A percentile compares a stretch with the other conserved stretches of the same genome.
phyloP scores from a whole-genome alignment of 352 stramenopile species.

The Globisporangium viniferum region DNA sequence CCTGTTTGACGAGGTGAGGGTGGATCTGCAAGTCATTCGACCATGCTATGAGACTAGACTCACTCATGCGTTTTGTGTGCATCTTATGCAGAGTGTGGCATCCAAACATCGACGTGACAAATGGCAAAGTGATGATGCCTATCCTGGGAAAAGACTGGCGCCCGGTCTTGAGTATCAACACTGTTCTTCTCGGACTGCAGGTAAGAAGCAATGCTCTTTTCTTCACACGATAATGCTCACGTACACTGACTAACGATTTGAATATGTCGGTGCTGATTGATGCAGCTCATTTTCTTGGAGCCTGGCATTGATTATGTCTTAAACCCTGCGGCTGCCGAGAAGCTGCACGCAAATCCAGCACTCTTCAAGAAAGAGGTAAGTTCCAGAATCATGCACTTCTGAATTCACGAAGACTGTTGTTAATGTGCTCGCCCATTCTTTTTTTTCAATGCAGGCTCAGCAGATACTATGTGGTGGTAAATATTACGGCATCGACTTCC shows the following conservation, averaged over 20 bases:
- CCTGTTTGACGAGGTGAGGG: conserved; percentile 57
- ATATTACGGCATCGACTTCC: conserved; percentile 65
- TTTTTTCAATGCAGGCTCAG: conserved; percentile 28
- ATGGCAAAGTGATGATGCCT: conserved; percentile 82
- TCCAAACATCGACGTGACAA: conserved; percentile 75
- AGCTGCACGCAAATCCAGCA: conserved; percentile 42
- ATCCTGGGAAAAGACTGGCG: conserved; percentile 85
- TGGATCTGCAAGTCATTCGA: background rate
- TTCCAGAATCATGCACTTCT: background rate
- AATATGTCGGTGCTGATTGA: background rate
- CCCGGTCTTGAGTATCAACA: conserved; percentile 83
- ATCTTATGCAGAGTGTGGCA: conserved; percentile 67
- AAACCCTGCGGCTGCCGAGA: conserved; percentile 50
- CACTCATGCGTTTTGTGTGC: conserved; percentile 7
- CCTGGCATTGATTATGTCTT: conserved; percentile 67
- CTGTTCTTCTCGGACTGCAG: conserved; percentile 79
- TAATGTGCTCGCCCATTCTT: background rate
- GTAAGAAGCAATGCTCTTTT: conserved; percentile 22
- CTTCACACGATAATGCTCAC: background rate
- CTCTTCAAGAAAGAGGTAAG: conserved; percentile 45
- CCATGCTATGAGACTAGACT: background rate
- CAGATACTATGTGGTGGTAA: conserved; percentile 60
- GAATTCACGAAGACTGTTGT: background rate
- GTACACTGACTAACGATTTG: background rate
- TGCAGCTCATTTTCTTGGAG: conserved; percentile 79